Base-by-base conservation (phyloP, 306 rosid genomes). In the Styphnolobium japonicum region DNA sequence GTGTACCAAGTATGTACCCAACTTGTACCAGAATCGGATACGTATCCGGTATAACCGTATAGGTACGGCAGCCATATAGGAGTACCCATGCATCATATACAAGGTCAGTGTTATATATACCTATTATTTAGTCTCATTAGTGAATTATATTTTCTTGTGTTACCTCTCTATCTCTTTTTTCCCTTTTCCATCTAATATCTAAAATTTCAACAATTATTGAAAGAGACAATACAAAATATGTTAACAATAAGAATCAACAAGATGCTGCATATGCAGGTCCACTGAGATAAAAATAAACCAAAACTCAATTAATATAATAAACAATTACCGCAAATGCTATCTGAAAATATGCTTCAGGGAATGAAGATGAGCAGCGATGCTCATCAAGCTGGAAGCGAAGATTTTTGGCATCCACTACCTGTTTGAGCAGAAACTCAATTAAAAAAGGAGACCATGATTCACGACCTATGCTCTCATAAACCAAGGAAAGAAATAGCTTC, bases 351-450 rank as follows among this genome's bases (percentile, higher is more conserved):
- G 97, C 98, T 86, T 95, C 98, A 12, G 98, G 90, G 82, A 87
- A 95, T 55, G 98, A 89, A 34, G 98, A 88, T 4, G 94, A 86
- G 79, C 71, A 80, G 34, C 63, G 85, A 46, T 79, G 91, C 87
- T 91, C 92, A 27, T 84, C 72, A 62, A 95, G 91, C 82, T 95
- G 98, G 81, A 86, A 90, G 55, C 76, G 85, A 62, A 95, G 89
- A 73, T 95, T 95, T 84, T 90, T 95, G 57, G 98, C 98, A 73
- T 93, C 98, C 25, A 92, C 98, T 10, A 92, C 98, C 94, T 95
- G 81, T 48, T 57, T 23, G 56, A 66, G 39, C 65, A 85, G 65
- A 79, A 85, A 72, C 60, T 15, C 61, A 46, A 39, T 76, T 66
- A 82, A 36, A 67, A 69, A 21, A 56, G 60, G 60, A 12, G 49